Percentiles rank a stretch among this genome's conserved stretches.
Evolutionary conservation across 805 yeast genomes (phyloP).

Genomic region (Ogataea nonfermentans): DNA sequence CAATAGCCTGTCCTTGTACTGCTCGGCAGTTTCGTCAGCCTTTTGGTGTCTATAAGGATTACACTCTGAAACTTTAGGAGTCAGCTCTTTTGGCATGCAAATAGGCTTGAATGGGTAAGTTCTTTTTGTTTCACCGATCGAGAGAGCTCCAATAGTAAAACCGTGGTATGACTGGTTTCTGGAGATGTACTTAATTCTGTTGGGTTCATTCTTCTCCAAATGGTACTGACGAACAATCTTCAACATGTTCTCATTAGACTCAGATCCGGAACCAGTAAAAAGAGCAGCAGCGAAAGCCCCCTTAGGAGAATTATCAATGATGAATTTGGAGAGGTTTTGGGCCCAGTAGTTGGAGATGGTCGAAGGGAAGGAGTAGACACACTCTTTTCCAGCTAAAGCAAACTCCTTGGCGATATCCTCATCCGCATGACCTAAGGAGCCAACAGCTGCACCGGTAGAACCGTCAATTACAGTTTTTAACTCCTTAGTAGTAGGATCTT

Average conservation of each 20-base stretch:
- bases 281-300: slow-evolving; percentile 39
- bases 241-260: slow-evolving; percentile 75
- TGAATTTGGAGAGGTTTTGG: slow-evolving; percentile 45
- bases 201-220: slow-evolving; percentile 40
- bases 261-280: slow-evolving; percentile 68
- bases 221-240: slow-evolving; percentile 59
- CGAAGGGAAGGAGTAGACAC: slow-evolving; percentile 38
- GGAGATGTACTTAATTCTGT: slow-evolving; percentile 41
- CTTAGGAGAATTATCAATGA: slow-evolving; percentile 36
- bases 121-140: slow-evolving; percentile 39
- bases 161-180: slow-evolving; percentile 50
- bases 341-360: slow-evolving; percentile 38
- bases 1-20: slow-evolving; percentile 38
- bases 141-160: slow-evolving; percentile 43
- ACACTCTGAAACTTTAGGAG: slow-evolving; percentile 32
- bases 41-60: slow-evolving; percentile 34
- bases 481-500: slow-evolving; percentile 41
- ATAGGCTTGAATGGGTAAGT: slow-evolving; percentile 34
- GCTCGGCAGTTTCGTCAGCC: slow-evolving; percentile 38
- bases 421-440: slow-evolving; percentile 43
- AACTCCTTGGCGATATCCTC: slow-evolving; percentile 39
- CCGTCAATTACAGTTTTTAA: slow-evolving; percentile 38
- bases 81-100: slow-evolving; percentile 34
- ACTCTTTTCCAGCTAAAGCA: slow-evolving; percentile 34
- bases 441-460: slow-evolving; percentile 48